Base-by-base conservation (phyloP, 2,329 filamentous ascomycete species). In the Talaromyces piceae region DNA sequence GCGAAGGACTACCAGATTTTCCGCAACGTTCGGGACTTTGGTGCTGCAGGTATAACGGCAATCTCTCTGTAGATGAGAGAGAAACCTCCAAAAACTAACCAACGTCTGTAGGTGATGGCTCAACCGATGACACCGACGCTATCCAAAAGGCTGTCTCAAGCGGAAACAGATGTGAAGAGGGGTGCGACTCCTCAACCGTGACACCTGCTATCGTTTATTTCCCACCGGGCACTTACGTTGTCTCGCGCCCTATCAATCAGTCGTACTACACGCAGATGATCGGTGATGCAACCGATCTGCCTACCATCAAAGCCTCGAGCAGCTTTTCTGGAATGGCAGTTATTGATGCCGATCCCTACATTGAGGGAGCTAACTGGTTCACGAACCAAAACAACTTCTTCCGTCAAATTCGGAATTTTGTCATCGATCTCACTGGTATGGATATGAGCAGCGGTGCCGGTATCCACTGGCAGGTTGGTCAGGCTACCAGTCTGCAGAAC, bases 211-310 rank as follows among this genome's bases (percentile, higher is more conserved):
- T 97, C 12, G 82, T 97, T 49, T 97, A 95, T 75, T 95, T 97
- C 75, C 91, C 90, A 33, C 77, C 88, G 9, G 91, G 91, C 58
- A 94, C 83, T 51, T 97, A 96, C 64, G 63, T 87, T 16, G 84
- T 97, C 60, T 88, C 83, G 65, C 79, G 76, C 62, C 88, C 91
- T 20, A 81, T 97, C 58, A 72, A 90, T 47, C 86, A 90, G 67
- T 86, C 85, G 69, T 97, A 97, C 77, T 95, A 95, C 75, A 95
- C 91, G 8, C 90, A 96, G 67, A 81, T 97, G 55, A 77, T 96
- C 30, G 91, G 91, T 52, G 90, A 97, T 73, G 83, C 85, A 45
- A 64, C 80, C 61, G 75, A 79, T 56, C 69, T 84, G 12, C 90
- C 91, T 0, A 84, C 84, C 0, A 76, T 96, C 68, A 89, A 91